A percentile compares a stretch with the other conserved stretches of the same genome.
Evolutionary conservation across 164 flowering plant genomes (phyloP).

Genomic region (Dillenia suffruticosa): DNA sequence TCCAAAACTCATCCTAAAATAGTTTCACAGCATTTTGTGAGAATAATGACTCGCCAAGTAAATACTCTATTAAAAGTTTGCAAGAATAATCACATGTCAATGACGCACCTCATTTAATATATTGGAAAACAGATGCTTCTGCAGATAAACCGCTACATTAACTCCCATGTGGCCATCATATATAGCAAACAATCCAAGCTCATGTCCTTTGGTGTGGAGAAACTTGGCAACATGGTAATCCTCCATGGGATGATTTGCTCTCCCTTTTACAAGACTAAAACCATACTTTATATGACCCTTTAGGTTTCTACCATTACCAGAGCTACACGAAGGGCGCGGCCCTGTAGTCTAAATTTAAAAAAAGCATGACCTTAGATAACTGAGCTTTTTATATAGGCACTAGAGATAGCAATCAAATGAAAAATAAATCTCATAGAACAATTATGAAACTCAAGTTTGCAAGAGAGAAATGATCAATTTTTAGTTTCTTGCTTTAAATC

Average conservation of each 20-base stretch:
- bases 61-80: not conserved
- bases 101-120: not conserved
- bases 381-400: not conserved
- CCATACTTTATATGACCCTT: constrained; percentile 4
- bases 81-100: not conserved
- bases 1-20: constrained; percentile 10
- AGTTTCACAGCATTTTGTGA: not conserved
- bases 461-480: not conserved
- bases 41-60: not conserved
- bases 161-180: constrained; percentile 9
- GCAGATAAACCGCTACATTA: constrained; percentile 3
- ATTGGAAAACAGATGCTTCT: constrained; percentile 1
- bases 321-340: not conserved
- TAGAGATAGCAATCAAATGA: not conserved
- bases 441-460: not conserved
- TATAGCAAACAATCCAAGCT: constrained; percentile 9
- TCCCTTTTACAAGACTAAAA: constrained; percentile 3
- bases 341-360: not conserved
- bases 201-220: constrained; percentile 2
- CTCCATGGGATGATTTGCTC: constrained; percentile 6
- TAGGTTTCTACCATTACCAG: not conserved
- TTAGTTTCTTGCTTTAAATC: too few relatives aligned
- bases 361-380: not conserved
- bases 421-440: not conserved
- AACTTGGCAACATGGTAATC: constrained; percentile 7